Evolutionary conservation across 1,139 yeast species (phyloP).

Genomic region (Taphrina wiesneri): DNA sequence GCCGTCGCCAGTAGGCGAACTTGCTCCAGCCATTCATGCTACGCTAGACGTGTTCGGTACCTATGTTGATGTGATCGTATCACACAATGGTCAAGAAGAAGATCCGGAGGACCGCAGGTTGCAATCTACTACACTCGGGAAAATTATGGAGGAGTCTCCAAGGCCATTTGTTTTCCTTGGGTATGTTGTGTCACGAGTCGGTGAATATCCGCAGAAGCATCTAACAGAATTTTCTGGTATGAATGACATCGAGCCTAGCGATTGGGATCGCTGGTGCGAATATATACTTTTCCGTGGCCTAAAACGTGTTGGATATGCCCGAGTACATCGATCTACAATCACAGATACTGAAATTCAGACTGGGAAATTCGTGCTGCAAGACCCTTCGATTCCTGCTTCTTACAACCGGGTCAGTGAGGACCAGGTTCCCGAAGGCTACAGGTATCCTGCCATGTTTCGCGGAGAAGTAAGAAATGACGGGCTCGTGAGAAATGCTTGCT

Average conservation of each 20-base stretch:
- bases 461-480: slow-evolving; percentile 55
- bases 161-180: slow-evolving; percentile 82
- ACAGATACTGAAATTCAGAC: slow-evolving; percentile 96
- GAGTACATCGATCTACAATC: slow-evolving; percentile 88
- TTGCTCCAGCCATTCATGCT: slow-evolving; percentile 97
- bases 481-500: background rate
- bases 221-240: slow-evolving; percentile 81
- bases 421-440: slow-evolving; percentile 60
- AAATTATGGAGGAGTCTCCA: slow-evolving; percentile 73
- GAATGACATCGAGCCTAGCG: slow-evolving; percentile 89
- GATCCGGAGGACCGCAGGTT: slow-evolving; percentile 89
- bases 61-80: slow-evolving; percentile 83
- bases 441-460: slow-evolving; percentile 78
- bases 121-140: slow-evolving; percentile 74
- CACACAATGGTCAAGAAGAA: slow-evolving; percentile 98
- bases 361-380: slow-evolving; percentile 76
- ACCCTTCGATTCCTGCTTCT: slow-evolving; percentile 51
- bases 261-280: slow-evolving; percentile 99
- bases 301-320: slow-evolving; percentile 88
- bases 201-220: slow-evolving; percentile 89
- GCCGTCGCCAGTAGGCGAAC: slow-evolving; percentile 96
- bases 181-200: slow-evolving; percentile 76
- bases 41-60: slow-evolving; percentile 88
- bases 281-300: slow-evolving; percentile 84
- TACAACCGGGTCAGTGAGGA: slow-evolving; percentile 59